A percentile compares a stretch with the other conserved stretches of the same genome.
phyloP scores from a whole-genome alignment of 352 stramenopile genomes.

The Phytophthora crassamura region DNA sequence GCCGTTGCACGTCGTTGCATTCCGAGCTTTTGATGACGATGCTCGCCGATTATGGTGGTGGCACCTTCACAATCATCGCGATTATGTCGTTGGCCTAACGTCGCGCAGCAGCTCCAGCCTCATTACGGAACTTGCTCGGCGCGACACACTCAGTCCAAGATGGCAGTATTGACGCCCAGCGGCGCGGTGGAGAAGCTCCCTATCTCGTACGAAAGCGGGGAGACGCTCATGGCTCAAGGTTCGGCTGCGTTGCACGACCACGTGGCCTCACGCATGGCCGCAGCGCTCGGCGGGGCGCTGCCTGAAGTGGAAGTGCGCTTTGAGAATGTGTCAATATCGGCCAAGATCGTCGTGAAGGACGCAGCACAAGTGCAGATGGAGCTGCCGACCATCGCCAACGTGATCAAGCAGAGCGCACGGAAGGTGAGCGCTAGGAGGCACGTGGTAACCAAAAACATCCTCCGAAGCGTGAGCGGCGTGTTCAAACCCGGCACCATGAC shows the following conservation, averaged over 20 bases:
- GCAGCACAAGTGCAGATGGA: constrained; percentile 17
- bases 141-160: constrained; percentile 1
- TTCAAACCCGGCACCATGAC: constrained; percentile 30
- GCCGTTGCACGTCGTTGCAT: too few relatives aligned
- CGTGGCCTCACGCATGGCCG: constrained; percentile 15
- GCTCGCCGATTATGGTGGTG: constrained; percentile 1
- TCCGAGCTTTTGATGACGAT: background rate
- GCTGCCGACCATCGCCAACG: constrained; percentile 35
- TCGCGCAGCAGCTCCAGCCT: background rate
- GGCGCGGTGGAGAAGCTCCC: background rate
- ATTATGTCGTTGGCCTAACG: constrained; percentile 18
- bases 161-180: background rate
- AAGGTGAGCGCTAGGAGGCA: constrained; percentile 43
- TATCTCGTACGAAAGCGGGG: constrained; percentile 11
- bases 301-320: constrained; percentile 45
- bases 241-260: constrained; percentile 27
- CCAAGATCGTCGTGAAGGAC: constrained; percentile 32
- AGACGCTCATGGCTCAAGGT: constrained; percentile 16
- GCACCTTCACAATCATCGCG: constrained; percentile 19
- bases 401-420: constrained; percentile 10
- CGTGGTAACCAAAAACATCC: constrained; percentile 49
- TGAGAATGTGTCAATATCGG: constrained; percentile 37
- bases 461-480: constrained; percentile 42
- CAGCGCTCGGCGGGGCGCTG: constrained; percentile 25
- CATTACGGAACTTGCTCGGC: constrained; percentile 18